phyloP scores from a whole-genome alignment of 2,329 filamentous ascomycete genomes.

The Penicillium decumbens region DNA sequence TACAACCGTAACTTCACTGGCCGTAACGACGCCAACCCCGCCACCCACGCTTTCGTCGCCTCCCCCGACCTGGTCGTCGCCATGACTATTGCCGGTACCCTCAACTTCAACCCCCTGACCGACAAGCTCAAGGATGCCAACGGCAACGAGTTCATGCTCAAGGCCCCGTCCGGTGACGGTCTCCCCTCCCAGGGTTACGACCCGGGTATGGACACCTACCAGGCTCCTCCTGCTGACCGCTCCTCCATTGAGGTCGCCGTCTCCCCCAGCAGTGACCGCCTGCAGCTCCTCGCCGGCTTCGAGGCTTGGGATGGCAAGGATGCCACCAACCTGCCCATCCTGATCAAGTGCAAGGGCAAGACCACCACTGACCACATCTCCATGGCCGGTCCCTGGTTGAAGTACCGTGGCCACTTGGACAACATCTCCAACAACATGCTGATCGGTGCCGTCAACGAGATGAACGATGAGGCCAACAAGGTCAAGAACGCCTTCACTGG shows the following conservation, averaged over 20 bases:
- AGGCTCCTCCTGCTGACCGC: constrained; percentile 83
- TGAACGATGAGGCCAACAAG: constrained; percentile 97
- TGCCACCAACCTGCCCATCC: constrained; percentile 72
- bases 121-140: constrained; percentile 92
- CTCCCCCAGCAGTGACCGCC: constrained; percentile 83
- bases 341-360: constrained; percentile 96
- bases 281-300: constrained; percentile 88
- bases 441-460: constrained; percentile 91
- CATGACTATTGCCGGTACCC: constrained; percentile 73
- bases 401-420: constrained; percentile 97
- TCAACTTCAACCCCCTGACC: constrained; percentile 92
- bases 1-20: constrained; percentile 99
- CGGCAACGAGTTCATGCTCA: constrained; percentile 90
- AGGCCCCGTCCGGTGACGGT: constrained; percentile 72
- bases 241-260: constrained; percentile 70
- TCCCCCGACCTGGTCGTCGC: constrained; percentile 87
- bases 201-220: constrained; percentile 88
- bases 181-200: constrained; percentile 82
- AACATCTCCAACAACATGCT: constrained; percentile 98
- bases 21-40: constrained; percentile 92
- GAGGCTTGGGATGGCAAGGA: constrained; percentile 88
- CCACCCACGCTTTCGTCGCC: constrained; percentile 88
- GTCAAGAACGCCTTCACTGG: constrained; percentile 84
- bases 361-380: constrained; percentile 97
- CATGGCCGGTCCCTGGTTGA: constrained; percentile 92